Evolutionary conservation across 2,329 filamentous ascomycete genomes (phyloP), one percentile per base, ranked within the genome.

Genomic region (Cryphonectria radicalis): DNA sequence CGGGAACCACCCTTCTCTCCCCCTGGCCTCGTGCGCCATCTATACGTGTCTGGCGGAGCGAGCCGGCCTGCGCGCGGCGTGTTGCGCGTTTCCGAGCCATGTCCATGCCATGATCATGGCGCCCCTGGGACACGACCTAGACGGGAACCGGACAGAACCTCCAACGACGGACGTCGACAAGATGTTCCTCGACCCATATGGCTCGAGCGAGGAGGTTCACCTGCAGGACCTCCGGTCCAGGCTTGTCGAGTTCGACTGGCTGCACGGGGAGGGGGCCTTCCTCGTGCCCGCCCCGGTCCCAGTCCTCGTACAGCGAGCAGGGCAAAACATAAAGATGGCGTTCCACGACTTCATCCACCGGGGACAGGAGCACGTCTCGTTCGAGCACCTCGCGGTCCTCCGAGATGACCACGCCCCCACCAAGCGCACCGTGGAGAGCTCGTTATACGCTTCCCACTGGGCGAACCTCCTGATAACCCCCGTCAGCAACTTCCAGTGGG

Each of bases 131-230:
- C 80, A 87, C 75, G 89, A 90, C 43, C 81, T 94, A 66, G 88
- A 94, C 77, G 89, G 83, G 28, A 75, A 75, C 17, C 76, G 76
- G 37, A 71, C 82, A 8, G 76, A 79, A 10, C 76, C 78, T 17
- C 79, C 85, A 0, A 80, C 85, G 64, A 82, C 83, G 37, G 75
- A 79, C 19, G 75, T 77, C 72, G 84, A 87, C 71, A 83, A 85
- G 63, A 95, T 97, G 88, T 97, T 93, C 78, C 85, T 98, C 74
- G 93, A 97, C 77, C 94, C 95, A 0, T 97, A 93, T 80, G 88
- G 89, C 40, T 90, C 88, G 3, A 87, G 90, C 46, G 81, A 87
- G 19, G 94, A 97, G 80, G 87, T 95, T 0, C 83, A 86, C 0
- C 79, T 88, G 17, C 81, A 84, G 1, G 83, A 88, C 66, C 83